Conservation (phyloP, 768 basidiomycete species). For the Pholiota conissans region DNA sequence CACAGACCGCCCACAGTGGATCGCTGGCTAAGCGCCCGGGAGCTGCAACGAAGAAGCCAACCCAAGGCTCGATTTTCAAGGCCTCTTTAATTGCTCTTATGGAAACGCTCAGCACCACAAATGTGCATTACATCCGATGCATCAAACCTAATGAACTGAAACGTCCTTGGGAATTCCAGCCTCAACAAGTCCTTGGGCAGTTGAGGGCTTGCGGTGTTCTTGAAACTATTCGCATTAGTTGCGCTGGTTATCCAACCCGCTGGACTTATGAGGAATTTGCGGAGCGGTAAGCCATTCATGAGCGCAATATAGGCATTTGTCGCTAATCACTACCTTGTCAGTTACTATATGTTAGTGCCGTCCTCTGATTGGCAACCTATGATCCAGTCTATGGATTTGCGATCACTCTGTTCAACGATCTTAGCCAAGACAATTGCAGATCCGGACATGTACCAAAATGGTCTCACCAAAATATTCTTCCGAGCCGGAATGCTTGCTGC, state of each 20-base stretch:
- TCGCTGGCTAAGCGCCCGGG: conserved; percentile 61
- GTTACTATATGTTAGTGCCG: conserved; percentile 95
- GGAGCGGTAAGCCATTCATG: conserved; percentile 66
- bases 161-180: conserved; percentile 94
- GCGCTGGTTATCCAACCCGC: conserved; percentile 96
- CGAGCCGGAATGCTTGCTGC: conserved; percentile 98
- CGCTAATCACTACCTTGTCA: conserved; percentile 28
- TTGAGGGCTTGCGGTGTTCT: conserved; percentile 97
- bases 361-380: conserved; percentile 85
- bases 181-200: conserved; percentile 93
- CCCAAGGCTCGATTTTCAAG: conserved; percentile 98
- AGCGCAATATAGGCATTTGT: neutral
- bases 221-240: conserved; percentile 98
- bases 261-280: conserved; percentile 99
- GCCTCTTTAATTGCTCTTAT: conserved; percentile 89
- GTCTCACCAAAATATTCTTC: conserved; percentile 98
- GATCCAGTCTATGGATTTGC: conserved; percentile 81
- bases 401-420: conserved; percentile 79
- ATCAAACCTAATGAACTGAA: conserved; percentile 99
- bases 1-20: conserved; percentile 37
- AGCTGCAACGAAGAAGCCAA: conserved; percentile 83
- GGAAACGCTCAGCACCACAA: conserved; percentile 96
- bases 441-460: conserved; percentile 95
- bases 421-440: conserved; percentile 87
- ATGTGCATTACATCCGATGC: conserved; percentile 98